These are phyloP conservation scores for Dactylellina sp. DNA, from an alignment of 2,329 filamentous ascomycete genomes.

Conservation along the genomic window DNA sequence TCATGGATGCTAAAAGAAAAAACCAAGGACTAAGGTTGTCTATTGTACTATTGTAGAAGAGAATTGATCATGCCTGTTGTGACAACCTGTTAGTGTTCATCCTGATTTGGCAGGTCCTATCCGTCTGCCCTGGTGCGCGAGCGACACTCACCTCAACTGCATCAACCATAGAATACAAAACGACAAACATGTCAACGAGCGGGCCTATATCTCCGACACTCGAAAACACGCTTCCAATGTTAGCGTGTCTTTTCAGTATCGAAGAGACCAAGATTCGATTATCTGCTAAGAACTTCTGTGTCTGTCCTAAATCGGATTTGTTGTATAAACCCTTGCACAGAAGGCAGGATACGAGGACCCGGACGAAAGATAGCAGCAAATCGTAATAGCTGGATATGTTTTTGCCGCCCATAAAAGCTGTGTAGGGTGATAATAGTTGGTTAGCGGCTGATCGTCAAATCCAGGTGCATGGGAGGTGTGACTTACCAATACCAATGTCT, in stretches of 20 bases:
- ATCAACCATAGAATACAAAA: constrained; percentile 82
- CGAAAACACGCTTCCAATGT: constrained; percentile 72
- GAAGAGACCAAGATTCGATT: constrained; percentile 86
- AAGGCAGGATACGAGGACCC: constrained; percentile 84
- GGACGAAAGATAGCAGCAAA: constrained; percentile 81
- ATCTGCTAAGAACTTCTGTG: constrained; percentile 81
- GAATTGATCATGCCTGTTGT: constrained; percentile 26
- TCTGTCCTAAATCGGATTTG: constrained; percentile 76
- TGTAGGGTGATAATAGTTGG: constrained; percentile 42
- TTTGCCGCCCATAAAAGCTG: constrained; percentile 72
- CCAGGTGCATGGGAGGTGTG: neutral
- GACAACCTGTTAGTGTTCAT: constrained; percentile 13
- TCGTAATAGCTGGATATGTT: constrained; percentile 85
- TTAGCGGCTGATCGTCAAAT: constrained; percentile 56
- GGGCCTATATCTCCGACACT: constrained; percentile 75
- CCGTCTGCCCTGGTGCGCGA: too few relatives aligned
- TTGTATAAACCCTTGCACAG: constrained; percentile 86
- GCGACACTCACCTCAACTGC: constrained; percentile 81
- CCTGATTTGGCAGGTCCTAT: neutral
- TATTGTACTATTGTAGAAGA: constrained; percentile 1
- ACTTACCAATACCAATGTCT: constrained; percentile 80
- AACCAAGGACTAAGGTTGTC: neutral
- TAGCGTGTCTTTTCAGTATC: constrained; percentile 88
- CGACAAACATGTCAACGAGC: constrained; percentile 84
- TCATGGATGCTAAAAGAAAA: constrained; percentile 28